Conservation (phyloP, 805 yeast genomes). For the Geotrichum ghanense region DNA sequence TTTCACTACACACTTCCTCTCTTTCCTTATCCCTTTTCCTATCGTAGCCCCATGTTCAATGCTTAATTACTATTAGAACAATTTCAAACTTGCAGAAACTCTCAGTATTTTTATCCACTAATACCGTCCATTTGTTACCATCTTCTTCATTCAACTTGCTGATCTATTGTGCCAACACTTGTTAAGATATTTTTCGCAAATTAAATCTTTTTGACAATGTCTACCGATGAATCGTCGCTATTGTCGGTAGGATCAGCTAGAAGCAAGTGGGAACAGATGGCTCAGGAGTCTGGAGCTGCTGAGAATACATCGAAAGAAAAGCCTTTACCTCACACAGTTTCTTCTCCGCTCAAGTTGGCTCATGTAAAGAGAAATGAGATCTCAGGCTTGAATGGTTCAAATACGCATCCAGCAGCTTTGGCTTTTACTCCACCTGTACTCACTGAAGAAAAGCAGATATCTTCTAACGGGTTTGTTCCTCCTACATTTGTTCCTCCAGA, state of each 20-base stretch:
- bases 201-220: too few species aligned
- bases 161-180: too few species aligned
- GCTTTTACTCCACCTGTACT: not conserved
- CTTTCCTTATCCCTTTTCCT: too few species aligned
- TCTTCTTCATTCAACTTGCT: too few species aligned
- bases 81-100: too few species aligned
- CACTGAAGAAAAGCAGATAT: not conserved
- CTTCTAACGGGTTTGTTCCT: not conserved
- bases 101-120: too few species aligned
- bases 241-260: conserved; percentile 14
- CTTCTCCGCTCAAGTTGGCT: not conserved
- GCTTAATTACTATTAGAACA: too few species aligned
- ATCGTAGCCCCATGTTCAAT: too few species aligned
- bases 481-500: conserved; percentile 4
- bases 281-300: conserved; percentile 5
- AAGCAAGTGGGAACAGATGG: conserved; percentile 14
- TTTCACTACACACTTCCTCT: too few species aligned
- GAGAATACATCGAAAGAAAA: not conserved
- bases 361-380: not conserved
- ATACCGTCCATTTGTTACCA: too few species aligned
- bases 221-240: conserved; percentile 14
- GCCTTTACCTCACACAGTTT: not conserved
- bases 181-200: too few species aligned
- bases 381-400: not conserved
- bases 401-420: not conserved